Conservation (phyloP, 1,284 basidiomycete species). For the Tremellales sp. region DNA sequence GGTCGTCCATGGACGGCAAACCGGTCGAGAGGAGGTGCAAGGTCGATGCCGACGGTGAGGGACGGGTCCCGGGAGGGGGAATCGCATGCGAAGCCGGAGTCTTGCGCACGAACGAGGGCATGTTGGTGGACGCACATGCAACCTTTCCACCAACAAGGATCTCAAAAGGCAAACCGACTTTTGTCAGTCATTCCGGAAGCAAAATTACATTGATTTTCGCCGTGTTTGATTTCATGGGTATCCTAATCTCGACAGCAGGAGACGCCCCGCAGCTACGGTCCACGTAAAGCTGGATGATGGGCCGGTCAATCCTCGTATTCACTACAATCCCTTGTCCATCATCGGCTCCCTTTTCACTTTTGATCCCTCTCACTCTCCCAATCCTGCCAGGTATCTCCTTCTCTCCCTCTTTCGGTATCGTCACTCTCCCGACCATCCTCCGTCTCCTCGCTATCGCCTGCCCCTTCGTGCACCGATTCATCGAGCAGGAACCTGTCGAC, state of each 20-base stretch:
- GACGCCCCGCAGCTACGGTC: too few relatives aligned
- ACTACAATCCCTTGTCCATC: background rate
- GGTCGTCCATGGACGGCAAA: conserved; percentile 90
- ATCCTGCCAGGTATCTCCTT: background rate
- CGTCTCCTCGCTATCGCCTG: background rate
- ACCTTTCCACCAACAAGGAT: background rate
- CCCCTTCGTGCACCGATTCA: too few relatives aligned
- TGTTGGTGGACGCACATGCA: conserved; percentile 30
- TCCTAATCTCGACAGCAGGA: too few relatives aligned
- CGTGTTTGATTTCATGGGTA: too few relatives aligned
- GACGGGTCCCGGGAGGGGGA: conserved; percentile 56
- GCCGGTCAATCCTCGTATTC: background rate
- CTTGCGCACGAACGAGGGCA: conserved; percentile 84
- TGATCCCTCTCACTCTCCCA: conserved; percentile 1
- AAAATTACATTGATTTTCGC: background rate
- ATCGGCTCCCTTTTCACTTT: background rate
- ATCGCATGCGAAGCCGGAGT: conserved; percentile 50
- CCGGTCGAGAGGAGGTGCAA: conserved; percentile 76
- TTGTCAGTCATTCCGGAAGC: background rate
- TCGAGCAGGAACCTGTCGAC: conserved; percentile 34
- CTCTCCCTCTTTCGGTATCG: too few relatives aligned
- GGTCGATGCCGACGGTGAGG: conserved; percentile 59
- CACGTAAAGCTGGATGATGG: background rate
- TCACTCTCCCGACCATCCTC: background rate
- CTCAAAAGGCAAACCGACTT: background rate